Evolutionary conservation across 208 protist genomes (phyloP).

Genomic region (Porcisia deanei): DNA sequence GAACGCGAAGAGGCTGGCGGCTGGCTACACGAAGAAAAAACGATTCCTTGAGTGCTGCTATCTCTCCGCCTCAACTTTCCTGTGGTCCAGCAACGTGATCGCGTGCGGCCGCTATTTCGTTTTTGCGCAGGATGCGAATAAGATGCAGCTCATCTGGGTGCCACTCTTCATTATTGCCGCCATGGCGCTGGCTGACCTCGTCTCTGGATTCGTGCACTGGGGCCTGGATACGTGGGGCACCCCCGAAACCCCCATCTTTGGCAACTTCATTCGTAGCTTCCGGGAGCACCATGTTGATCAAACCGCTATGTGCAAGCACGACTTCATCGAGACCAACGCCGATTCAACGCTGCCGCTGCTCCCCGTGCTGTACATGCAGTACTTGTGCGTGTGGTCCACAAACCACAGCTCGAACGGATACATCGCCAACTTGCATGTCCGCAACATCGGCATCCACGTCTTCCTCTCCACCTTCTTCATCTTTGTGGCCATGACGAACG

Average conservation of each 20-base stretch:
- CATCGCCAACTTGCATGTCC: slow-evolving; percentile 54
- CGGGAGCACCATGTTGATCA: slow-evolving; percentile 95
- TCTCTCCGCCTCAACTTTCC: slow-evolving; percentile 54
- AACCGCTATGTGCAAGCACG: slow-evolving; percentile 91
- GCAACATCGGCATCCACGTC: slow-evolving; percentile 68
- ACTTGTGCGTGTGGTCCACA: slow-evolving; percentile 34
- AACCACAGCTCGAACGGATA: slow-evolving; percentile 51
- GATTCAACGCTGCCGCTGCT: slow-evolving; percentile 92
- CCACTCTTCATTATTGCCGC: slow-evolving; percentile 66
- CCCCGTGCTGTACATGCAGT: slow-evolving; percentile 67
- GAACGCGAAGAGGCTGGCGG: slow-evolving; percentile 79
- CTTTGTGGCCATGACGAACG: slow-evolving; percentile 91
- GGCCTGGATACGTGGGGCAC: slow-evolving; percentile 94
- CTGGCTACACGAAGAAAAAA: slow-evolving; percentile 87
- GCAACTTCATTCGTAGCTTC: slow-evolving; percentile 95
- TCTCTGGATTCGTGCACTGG: slow-evolving; percentile 94
- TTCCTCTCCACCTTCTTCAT: slow-evolving; percentile 77
- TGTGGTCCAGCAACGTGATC: slow-evolving; percentile 66
- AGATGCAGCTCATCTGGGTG: slow-evolving; percentile 73
- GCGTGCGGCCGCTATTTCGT: slow-evolving; percentile 78
- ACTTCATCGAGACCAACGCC: slow-evolving; percentile 95
- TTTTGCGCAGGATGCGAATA: slow-evolving; percentile 47
- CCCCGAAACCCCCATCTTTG: slow-evolving; percentile 85
- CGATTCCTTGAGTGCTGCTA: slow-evolving; percentile 84
- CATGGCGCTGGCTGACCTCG: slow-evolving; percentile 90